Evolutionary conservation across 2,329 filamentous ascomycete species (phyloP), one percentile per base, ranked within the genome.

Genomic region (Penicillium sp.): DNA sequence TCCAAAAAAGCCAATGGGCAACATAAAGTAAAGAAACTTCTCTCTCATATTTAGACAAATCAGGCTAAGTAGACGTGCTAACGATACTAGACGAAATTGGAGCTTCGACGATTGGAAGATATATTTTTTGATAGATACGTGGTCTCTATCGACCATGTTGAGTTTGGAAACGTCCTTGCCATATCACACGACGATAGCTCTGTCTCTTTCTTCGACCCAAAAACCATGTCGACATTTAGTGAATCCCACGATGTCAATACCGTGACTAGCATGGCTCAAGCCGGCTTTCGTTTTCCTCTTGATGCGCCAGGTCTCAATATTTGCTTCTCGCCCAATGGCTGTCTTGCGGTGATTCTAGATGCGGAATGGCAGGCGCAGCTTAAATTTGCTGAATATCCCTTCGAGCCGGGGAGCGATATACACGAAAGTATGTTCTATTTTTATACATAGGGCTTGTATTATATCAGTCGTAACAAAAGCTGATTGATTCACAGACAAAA

Each of bases 171-270:
- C 58, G 79, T 88, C 1, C 61, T 96, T 2, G 85, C 87, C 28
- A 78, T 96, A 58, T 81, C 82, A 24, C 90, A 90, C 64, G 89
- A 89, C 60, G 91, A 96, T 68, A 90, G 92, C 11, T 88, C 85
- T 0, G 79, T 95, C 3, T 87, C 94, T 63, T 90, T 93, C 70
- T 84, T 90, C 56, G 89, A 95, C 66, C 83, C 91, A 11, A 79
- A 82, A 48, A 89, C 84, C 0, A 87, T 96, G 81, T 79, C 84
- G 4, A 80, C 86, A 53, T 77, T 92, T 0, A 85, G 83, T 60
- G 81, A 82, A 5, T 82, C 87, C 56, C 79, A 81, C 26, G 87
- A 88, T 63, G 73, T 83, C 7, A 81, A 84, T 45, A 84, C 79
- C 47, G 83, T 95, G 30, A 84, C 82, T 60, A 88, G 84, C 56